Conservation (phyloP, 805 yeast species). For the Teunomyces lycoperdinae region DNA sequence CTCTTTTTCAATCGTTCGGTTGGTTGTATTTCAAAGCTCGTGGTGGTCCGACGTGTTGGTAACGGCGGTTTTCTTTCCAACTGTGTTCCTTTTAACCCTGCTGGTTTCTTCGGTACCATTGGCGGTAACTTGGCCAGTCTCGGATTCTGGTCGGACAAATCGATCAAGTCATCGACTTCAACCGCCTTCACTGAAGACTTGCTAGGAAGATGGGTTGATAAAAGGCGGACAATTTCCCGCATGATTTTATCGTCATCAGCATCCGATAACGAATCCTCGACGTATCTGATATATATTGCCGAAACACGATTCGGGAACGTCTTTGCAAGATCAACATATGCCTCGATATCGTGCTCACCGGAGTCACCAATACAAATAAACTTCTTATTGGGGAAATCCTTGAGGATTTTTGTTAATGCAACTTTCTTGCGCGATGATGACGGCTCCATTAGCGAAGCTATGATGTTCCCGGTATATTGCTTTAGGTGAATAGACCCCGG, state of each 20-base stretch:
- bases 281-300: constrained; percentile 80
- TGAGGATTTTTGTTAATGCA: constrained; percentile 58
- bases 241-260: constrained; percentile 39
- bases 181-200: constrained; percentile 1
- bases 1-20: too few species aligned
- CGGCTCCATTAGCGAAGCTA: constrained; percentile 83
- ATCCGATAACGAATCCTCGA: constrained; percentile 65
- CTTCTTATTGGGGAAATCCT: constrained; percentile 72
- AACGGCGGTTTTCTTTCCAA: constrained; percentile 30
- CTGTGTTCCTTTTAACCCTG: constrained; percentile 31
- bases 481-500: constrained; percentile 81
- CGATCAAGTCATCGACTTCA: constrained; percentile 29
- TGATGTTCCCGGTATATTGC: constrained; percentile 79
- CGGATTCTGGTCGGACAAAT: constrained; percentile 29
- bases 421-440: constrained; percentile 75
- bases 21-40: constrained; percentile 1
- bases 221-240: constrained; percentile 25
- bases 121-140: constrained; percentile 19
- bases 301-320: constrained; percentile 59
- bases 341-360: constrained; percentile 93
- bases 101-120: constrained; percentile 49
- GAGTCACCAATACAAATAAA: constrained; percentile 92
- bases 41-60: constrained; percentile 16
- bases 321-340: constrained; percentile 70
- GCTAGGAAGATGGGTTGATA: constrained; percentile 9